Conservation (phyloP, 2,329 filamentous ascomycete genomes). For the Ophiostoma sp. region DNA sequence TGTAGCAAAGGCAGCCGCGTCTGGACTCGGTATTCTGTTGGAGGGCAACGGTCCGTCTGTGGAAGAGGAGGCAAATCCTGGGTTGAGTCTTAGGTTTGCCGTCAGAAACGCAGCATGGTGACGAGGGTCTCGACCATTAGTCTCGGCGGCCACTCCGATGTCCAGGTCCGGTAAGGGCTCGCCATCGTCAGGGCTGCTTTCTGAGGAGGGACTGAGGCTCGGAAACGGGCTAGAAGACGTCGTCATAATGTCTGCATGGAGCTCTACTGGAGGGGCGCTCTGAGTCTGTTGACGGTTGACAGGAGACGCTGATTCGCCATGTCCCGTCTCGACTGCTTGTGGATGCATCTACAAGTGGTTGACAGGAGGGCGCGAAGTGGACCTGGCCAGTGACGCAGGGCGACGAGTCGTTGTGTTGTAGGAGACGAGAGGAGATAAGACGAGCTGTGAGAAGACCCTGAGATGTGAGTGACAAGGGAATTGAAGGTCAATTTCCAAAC, state of each 20-base stretch:
- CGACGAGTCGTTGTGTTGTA: not conserved
- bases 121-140: not conserved
- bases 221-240: constrained; percentile 26
- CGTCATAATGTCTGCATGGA: not conserved
- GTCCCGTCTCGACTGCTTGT: not conserved
- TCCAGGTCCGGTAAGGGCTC: not conserved
- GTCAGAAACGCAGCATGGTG: not conserved
- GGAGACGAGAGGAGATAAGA: not conserved
- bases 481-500: not conserved
- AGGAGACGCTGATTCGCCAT: constrained; percentile 14
- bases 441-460: not conserved
- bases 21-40: not conserved
- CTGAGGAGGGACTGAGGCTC: constrained; percentile 26
- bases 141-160: not conserved
- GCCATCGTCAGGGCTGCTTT: not conserved
- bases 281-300: not conserved
- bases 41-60: not conserved
- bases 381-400: not conserved
- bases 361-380: no score
- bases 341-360: not conserved
- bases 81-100: not conserved
- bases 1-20: not conserved
- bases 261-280: not conserved
- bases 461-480: not conserved
- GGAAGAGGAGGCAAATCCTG: not conserved